Evolutionary conservation across 2,329 filamentous ascomycete species (phyloP), one percentile per base, ranked within the genome.

Genomic region (Alternaria sp.): DNA sequence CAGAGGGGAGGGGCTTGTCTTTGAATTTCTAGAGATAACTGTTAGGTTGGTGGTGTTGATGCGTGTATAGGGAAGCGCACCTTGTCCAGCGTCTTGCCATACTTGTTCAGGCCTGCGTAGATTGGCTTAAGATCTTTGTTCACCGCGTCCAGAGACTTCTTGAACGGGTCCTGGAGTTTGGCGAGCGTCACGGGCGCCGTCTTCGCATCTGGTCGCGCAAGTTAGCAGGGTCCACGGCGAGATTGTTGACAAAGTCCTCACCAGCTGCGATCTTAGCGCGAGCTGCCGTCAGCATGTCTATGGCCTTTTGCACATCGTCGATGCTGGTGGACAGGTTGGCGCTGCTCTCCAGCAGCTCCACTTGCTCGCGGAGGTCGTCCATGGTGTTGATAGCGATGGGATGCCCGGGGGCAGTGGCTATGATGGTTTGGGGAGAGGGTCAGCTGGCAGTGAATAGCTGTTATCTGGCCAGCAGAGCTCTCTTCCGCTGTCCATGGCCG

Each of bases 91-190:
- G 92, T 89, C 77, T 94, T 97, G 70, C 90, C 90, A 79, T 96
- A 97, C 69, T 90, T 91, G 78, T 90, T 93, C 61, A 97, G 90
- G 3, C 90, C 90, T 67, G 90, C 91, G 71, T 96, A 91, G 3
- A 96, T 90, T 59, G 93, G 92, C 78, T 93, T 96, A 54, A 98
- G 82, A 73, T 93, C 90, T 57, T 91, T 89, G 70, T 91, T 95
- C 43, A 97, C 89, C 37, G 88, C 86, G 43, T 97, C 93, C 64
- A 98, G 90, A 2, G 90, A 89, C 55, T 90, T 85, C 75, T 94
- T 96, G 60, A 97, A 85, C 0, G 94, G 92, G 67, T 92, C 94
- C 78, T 97, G 94, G 18, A 97, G 87, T 77, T 91, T 94, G 28
- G 92, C 91, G 72, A 98, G 87, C 25, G 90, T 91, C 63, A 94